phyloP scores from a whole-genome alignment of 1,139 yeast species.

The Yamadazyma jaroonii region DNA sequence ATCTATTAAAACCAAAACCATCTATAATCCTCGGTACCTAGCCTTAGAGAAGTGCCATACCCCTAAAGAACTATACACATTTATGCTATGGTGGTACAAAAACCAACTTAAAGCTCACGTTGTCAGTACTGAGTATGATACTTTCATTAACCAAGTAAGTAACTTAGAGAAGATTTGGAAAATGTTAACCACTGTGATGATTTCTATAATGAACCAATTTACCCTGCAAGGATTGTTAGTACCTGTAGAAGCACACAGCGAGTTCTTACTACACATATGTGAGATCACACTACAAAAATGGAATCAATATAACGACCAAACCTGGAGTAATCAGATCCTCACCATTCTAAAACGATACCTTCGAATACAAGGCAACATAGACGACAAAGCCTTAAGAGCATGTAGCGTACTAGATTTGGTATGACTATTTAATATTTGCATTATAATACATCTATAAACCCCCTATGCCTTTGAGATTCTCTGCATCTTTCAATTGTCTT shows the following conservation, averaged over 20 bases:
- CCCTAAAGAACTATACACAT: conserved; percentile 13
- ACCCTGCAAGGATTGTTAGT: conserved; percentile 2
- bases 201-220: neutral
- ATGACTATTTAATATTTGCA: too few relatives aligned
- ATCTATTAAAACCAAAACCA: conserved; percentile 8
- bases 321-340: conserved; percentile 1
- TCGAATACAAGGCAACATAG: neutral
- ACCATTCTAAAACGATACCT: conserved; percentile 1
- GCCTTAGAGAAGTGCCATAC: conserved; percentile 16
- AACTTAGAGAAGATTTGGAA: conserved; percentile 11
- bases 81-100: conserved; percentile 17
- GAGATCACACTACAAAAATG: conserved; percentile 4
- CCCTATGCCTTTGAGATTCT: conserved; percentile 53
- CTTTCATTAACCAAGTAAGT: conserved; percentile 8
- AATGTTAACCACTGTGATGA: conserved; percentile 10
- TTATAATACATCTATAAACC: neutral
- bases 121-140: conserved; percentile 10
- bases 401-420: conserved; percentile 2
- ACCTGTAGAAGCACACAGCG: conserved; percentile 2
- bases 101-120: conserved; percentile 14
- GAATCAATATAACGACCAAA: conserved; percentile 1
- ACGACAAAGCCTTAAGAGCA: neutral
- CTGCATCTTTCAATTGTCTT: conserved; percentile 65
- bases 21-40: conserved; percentile 11
- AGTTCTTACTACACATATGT: conserved; percentile 6